Evolutionary conservation across 1,139 yeast species (phyloP).

Genomic region (Suhomyces terraborum): DNA sequence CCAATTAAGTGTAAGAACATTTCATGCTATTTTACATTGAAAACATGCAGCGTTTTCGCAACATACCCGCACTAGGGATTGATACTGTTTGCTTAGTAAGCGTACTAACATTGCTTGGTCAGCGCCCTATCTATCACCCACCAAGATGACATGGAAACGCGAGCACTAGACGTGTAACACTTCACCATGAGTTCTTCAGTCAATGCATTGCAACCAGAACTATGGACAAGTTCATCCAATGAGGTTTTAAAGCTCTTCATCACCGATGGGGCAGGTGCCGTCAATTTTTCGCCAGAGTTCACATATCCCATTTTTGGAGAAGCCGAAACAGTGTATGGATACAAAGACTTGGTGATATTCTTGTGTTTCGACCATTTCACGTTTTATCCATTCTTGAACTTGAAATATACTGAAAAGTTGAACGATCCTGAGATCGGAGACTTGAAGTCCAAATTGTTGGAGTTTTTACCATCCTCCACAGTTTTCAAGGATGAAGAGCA

Average conservation of each 20-base stretch:
- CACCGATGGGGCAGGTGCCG: constrained; percentile 58
- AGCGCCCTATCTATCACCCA: not conserved
- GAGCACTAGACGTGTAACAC: constrained; percentile 5
- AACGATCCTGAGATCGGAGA: constrained; percentile 52
- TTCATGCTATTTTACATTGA: too few species aligned
- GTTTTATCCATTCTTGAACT: constrained; percentile 52
- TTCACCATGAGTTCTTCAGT: constrained; percentile 11
- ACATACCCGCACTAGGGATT: too few species aligned
- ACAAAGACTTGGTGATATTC: constrained; percentile 58
- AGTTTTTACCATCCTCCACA: constrained; percentile 62
- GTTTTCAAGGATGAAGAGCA: constrained; percentile 60
- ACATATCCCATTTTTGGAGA: constrained; percentile 95
- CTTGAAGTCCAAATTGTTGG: constrained; percentile 52
- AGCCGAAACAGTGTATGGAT: constrained; percentile 86
- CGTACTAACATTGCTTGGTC: not conserved
- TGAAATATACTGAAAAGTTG: constrained; percentile 56
- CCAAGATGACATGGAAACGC: not conserved
- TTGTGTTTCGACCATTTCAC: constrained; percentile 51
- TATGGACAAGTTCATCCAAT: constrained; percentile 22
- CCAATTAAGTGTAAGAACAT: too few species aligned
- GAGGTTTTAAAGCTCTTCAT: constrained; percentile 23
- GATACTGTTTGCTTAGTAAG: constrained; percentile 2
- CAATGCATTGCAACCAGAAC: constrained; percentile 21
- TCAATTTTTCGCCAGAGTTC: constrained; percentile 66
- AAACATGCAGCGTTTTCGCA: too few species aligned